Percentiles rank a stretch among this genome's conserved stretches.
phyloP scores from a whole-genome alignment of 2,329 filamentous ascomycete species.

The Scedosporium boydii region DNA sequence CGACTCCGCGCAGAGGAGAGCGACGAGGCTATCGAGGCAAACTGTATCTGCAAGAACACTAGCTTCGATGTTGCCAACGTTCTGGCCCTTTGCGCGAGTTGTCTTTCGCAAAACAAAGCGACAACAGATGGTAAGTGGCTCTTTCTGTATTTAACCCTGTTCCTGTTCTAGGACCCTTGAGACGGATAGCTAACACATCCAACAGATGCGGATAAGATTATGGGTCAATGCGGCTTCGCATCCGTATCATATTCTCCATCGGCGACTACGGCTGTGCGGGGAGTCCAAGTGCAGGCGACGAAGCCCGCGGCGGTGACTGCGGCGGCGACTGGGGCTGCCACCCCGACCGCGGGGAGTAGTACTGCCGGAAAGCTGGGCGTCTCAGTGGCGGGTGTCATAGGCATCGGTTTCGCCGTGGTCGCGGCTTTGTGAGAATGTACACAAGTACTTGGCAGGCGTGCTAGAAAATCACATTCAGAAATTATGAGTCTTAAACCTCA shows the following conservation, averaged over 20 bases:
- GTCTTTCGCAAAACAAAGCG: constrained; percentile 14
- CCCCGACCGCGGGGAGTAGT: background rate
- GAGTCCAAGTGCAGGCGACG: background rate
- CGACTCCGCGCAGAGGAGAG: background rate
- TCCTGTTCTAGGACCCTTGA: background rate
- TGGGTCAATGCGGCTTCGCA: background rate
- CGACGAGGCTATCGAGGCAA: constrained; percentile 18
- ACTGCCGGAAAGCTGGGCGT: background rate
- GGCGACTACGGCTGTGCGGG: background rate
- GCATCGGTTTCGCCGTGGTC: background rate
- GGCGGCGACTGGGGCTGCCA: background rate
- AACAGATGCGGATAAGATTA: background rate
- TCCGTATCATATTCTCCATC: background rate
- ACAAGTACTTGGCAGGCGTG: too few species aligned
- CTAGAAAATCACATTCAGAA: too few species aligned
- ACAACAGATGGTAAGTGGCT: background rate
- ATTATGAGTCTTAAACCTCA: too few species aligned
- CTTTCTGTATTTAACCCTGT: background rate
- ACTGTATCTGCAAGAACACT: constrained; percentile 26
- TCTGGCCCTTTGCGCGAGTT: constrained; percentile 27
- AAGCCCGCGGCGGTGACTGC: background rate
- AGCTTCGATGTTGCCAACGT: constrained; percentile 29
- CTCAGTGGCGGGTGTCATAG: background rate
- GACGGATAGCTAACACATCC: background rate
- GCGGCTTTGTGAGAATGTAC: background rate